Conservation (phyloP, 306 rosid genomes). For the barrel medic (Medicago truncatula) region MtrunA17r5.0-ANR NC_053048.1:54535501-54536000, state of each 20-base stretch:
- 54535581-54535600: too few species aligned
- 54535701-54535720: too few species aligned
- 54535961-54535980: constrained; percentile 52
- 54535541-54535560: too few species aligned
- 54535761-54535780: constrained; percentile 52
- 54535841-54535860: constrained; percentile 69
- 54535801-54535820: constrained; percentile 50
- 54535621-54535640: too few species aligned
- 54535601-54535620: too few species aligned
- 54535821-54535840: constrained; percentile 54
- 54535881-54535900: constrained; percentile 53
- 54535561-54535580: too few species aligned
- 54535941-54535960: constrained; percentile 50
- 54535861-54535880: constrained; percentile 69
- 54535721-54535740: background rate
- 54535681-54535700: too few species aligned
- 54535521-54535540: too few species aligned
- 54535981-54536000: constrained; percentile 52
- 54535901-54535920: constrained; percentile 53
- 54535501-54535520: too few species aligned
- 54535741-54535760: constrained; percentile 14
- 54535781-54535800: constrained; percentile 33
- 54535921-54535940: constrained; percentile 58
- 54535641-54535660: too few species aligned
- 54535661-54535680: too few species aligned